Evolutionary conservation across 768 basidiomycete species (phyloP).

Genomic region (Dioszegia aurantiaca): DNA sequence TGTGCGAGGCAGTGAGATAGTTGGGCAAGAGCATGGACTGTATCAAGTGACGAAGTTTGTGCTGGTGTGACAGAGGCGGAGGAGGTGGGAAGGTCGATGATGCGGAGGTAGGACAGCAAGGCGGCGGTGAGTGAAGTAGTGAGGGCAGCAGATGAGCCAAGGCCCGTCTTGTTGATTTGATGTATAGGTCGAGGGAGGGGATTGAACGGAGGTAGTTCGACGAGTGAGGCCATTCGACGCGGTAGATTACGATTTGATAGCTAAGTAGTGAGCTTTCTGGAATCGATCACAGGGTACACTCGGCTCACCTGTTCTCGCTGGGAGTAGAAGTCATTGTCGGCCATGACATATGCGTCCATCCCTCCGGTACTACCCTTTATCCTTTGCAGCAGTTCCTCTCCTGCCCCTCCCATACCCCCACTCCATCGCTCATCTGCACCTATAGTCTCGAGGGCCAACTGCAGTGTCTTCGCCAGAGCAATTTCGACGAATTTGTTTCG

Average conservation of each 20-base stretch:
- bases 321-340: slow-evolving; percentile 98
- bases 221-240: slow-evolving; percentile 63
- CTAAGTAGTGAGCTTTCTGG: slow-evolving; percentile 53
- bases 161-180: slow-evolving; percentile 95
- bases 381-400: slow-evolving; percentile 18
- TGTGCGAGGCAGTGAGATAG: slow-evolving; percentile 94
- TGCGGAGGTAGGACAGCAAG: slow-evolving; percentile 70
- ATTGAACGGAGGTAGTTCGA: slow-evolving; percentile 71
- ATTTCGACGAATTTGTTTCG: slow-evolving; percentile 88
- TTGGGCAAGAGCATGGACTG: slow-evolving; percentile 91
- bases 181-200: slow-evolving; percentile 66
- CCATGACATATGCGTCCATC: slow-evolving; percentile 77
- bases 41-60: slow-evolving; percentile 53
- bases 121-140: slow-evolving; percentile 91
- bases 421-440: background rate
- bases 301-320: slow-evolving; percentile 73
- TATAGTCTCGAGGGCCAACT: slow-evolving; percentile 56
- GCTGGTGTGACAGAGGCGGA: slow-evolving; percentile 47
- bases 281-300: background rate
- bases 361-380: slow-evolving; percentile 41
- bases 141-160: slow-evolving; percentile 93
- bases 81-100: slow-evolving; percentile 56
- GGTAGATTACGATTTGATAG: slow-evolving; percentile 64
- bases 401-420: slow-evolving; percentile 7
- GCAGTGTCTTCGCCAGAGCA: slow-evolving; percentile 73